Base-by-base conservation (phyloP, 2,329 filamentous ascomycete species). In the Xylaria arbuscula region DNA sequence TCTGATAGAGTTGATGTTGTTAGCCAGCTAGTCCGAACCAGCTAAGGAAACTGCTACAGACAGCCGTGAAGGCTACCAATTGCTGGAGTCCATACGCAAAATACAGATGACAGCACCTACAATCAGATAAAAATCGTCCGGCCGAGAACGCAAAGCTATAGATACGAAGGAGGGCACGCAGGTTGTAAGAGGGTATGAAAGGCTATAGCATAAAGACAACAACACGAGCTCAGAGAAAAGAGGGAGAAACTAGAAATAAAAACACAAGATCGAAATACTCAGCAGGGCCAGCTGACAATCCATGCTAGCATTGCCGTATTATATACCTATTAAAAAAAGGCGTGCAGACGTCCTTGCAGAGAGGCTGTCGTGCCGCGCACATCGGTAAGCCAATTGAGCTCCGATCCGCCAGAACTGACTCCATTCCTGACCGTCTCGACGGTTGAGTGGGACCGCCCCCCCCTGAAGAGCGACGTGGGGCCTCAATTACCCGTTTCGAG, bases 321-420 rank as follows among this genome's bases (percentile, higher is more conserved):
- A 60, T 65, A 60, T 64, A 67, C 66, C 57, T 62, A 17, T 11
- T 28, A 28, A 28, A 28, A 47, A 54, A 64, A 51, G n/a, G 57
- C 40, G 50, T 48, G 50, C 57, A 62, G 61, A 38, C 40, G 38
- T 47, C 56, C 28, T n/a, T n/a, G 40, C 45, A 45, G 54, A 68
- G 62, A 70, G 65, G 70, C 66, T 67, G 60, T 61, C 64, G 58
- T 69, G 66, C 60, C 34, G 55, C 51, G 59, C 56, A 40, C 42
- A 36, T 34, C 36, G 36, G 53, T 42, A 66, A 56, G 24, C 69
- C 70, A 70, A 70, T 70, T 11, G 56, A 69, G 64, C 56, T 48
- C 57, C 34, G 61, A 60, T 59, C 69, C 64, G 64, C 64, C 61
- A 63, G 50, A 70, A 65, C 61, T 69, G 66, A 67, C 61, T 69